Evolutionary conservation across 2,329 filamentous ascomycete species (phyloP).

Genomic region (Colletotrichum acutatum): DNA sequence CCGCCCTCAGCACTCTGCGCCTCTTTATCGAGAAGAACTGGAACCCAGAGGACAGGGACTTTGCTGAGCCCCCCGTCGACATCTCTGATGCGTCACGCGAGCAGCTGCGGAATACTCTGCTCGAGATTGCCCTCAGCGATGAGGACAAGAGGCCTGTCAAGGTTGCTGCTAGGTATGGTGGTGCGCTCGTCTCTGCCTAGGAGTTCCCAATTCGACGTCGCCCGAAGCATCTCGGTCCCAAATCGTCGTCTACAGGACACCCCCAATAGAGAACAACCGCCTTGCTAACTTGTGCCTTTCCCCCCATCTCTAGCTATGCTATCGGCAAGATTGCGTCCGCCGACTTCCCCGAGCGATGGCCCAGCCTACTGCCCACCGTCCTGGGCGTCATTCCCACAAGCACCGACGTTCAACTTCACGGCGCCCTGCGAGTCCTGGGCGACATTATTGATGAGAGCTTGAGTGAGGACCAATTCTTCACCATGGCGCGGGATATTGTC

Average conservation of each 20-base stretch:
- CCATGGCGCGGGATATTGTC: constrained; percentile 86
- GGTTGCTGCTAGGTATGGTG: constrained; percentile 79
- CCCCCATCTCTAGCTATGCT: constrained; percentile 62
- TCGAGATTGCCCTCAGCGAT: constrained; percentile 80
- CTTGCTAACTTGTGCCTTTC: constrained; percentile 23
- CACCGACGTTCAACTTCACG: constrained; percentile 84
- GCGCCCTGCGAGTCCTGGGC: constrained; percentile 85
- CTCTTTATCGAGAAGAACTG: constrained; percentile 87
- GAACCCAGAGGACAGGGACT: constrained; percentile 80
- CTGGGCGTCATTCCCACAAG: constrained; percentile 81
- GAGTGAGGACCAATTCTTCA: constrained; percentile 95
- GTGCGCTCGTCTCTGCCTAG: constrained; percentile 6
- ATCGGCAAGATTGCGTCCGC: constrained; percentile 94
- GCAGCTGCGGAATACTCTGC: constrained; percentile 76
- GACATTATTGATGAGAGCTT: constrained; percentile 95
- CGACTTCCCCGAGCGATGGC: constrained; percentile 97
- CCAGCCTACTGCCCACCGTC: constrained; percentile 83
- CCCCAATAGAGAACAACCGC: not conserved
- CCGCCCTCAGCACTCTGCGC: constrained; percentile 82
- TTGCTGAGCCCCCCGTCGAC: constrained; percentile 68
- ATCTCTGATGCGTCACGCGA: constrained; percentile 80
- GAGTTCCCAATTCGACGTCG: not conserved
- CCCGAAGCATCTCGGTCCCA: not conserved
- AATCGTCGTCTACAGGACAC: not conserved
- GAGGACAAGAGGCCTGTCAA: constrained; percentile 88